Percentiles rank a stretch among this genome's conserved stretches.
Evolutionary conservation across 2,329 filamentous ascomycete species (phyloP).

Genomic region (Alternaria infectoria): DNA sequence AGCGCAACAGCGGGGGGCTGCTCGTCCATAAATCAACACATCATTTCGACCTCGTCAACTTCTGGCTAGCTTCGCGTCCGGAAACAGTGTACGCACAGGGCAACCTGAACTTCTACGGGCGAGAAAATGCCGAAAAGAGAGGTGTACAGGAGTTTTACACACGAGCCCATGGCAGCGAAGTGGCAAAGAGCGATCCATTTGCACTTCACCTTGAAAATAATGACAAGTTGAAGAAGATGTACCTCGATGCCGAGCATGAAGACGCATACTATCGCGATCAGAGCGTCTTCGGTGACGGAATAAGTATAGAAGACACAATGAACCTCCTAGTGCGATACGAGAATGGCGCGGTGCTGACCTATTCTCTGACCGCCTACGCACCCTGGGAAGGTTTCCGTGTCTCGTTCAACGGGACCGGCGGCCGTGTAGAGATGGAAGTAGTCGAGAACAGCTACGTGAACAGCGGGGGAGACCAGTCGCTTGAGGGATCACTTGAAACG

Average conservation of each 20-base stretch:
- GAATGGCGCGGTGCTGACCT: conserved; percentile 64
- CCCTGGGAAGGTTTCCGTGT: conserved; percentile 68
- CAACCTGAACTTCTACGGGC: conserved; percentile 65
- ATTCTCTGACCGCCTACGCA: conserved; percentile 65
- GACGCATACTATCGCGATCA: conserved; percentile 68
- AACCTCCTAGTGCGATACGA: conserved; percentile 64
- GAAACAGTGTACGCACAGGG: conserved; percentile 65
- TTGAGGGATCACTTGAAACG: conserved; percentile 61
- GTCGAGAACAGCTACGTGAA: conserved; percentile 67
- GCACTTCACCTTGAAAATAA: conserved; percentile 63
- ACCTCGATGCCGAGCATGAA: conserved; percentile 68
- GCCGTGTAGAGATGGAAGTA: conserved; percentile 66
- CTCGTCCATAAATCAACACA: conserved; percentile 69
- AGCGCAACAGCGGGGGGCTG: conserved; percentile 64
- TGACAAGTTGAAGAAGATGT: conserved; percentile 63
- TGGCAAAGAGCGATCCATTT: conserved; percentile 63
- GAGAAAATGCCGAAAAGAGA: conserved; percentile 64
- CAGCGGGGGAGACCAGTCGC: conserved; percentile 63
- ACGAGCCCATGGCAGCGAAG: conserved; percentile 59
- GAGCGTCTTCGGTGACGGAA: conserved; percentile 67
- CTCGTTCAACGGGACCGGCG: conserved; percentile 64
- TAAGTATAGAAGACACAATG: conserved; percentile 71
- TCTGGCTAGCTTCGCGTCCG: conserved; percentile 64
- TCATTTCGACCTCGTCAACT: conserved; percentile 69
- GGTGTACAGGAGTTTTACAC: conserved; percentile 61